Base-by-base conservation (phyloP, 2,329 filamentous ascomycete genomes). In the Cercospora sp. region DNA sequence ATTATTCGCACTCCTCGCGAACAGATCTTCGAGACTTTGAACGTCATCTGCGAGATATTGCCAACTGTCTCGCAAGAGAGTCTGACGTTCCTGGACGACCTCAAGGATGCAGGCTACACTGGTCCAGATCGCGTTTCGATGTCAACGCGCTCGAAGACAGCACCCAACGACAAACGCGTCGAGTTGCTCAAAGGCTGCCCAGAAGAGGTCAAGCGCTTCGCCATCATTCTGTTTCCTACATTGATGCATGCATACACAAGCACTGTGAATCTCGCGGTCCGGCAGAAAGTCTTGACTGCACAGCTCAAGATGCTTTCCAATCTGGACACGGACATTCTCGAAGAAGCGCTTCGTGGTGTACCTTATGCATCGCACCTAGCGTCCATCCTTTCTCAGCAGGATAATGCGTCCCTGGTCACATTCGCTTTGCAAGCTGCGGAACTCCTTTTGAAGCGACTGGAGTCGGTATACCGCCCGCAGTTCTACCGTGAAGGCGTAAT, bases 301-400 rank as follows among this genome's bases (percentile, higher is more conserved):
- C 95, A 99, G 76, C 83, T 98, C 55, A 98, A 98, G 82, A 98
- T 99, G 93, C 86, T 99, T 9, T 97, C 93, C 12, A 97, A 97
- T 72, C 82, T 99, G n/a, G 93, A 97, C 73, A 89, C 88, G 53
- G 85, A 87, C 42, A 93, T 99, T 61, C 86, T 99, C 3, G 87
- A 92, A 69, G 94, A 97, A 74, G 91, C 94, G 8, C 82, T 99
- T 31, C 90, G 90, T 28, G 88, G 92, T 16, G 94, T 99, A 1
- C 92, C 95, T 0, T 99, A 98, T 79, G 93, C 95, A 2, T 99
- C 96, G 0, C 97, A 97, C 78, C 82, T 99, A 31, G 95, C 95
- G 1, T 93, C 94, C 0, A 99, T 99, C 69, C 83, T 99, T 18
- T 97, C 94, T 0, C 95, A 99, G 75, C 91, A 97, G 78, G 96